Evolutionary conservation across 768 basidiomycete genomes (phyloP).

Genomic region (Lentinula lateritia): DNA sequence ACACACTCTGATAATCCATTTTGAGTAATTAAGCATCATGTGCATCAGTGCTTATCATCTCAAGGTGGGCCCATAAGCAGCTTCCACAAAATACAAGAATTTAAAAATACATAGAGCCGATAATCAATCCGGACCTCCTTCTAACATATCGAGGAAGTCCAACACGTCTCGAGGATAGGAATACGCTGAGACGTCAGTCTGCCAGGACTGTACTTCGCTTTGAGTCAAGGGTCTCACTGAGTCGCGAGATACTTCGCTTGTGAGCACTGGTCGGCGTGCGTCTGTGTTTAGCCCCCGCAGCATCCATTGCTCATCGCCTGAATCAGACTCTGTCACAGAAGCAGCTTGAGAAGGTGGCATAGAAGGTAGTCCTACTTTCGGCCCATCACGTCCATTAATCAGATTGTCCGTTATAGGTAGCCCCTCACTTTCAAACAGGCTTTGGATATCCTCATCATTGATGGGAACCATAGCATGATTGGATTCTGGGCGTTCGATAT

Average conservation of each 20-base stretch:
- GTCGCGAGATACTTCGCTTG: not conserved
- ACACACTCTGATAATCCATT: too few species aligned
- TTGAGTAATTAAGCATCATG: too few species aligned
- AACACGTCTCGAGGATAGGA: not conserved
- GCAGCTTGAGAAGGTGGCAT: conserved; percentile 9
- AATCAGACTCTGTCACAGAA: conserved; percentile 33
- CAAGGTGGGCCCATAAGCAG: too few species aligned
- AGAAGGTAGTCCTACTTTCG: not conserved
- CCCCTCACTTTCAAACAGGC: conserved; percentile 2
- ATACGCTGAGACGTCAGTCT: conserved; percentile 2
- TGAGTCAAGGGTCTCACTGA: not conserved
- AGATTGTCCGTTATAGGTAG: not conserved
- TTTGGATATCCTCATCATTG: conserved; percentile 10
- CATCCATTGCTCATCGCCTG: conserved; percentile 21
- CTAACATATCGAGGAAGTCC: conserved; percentile 3
- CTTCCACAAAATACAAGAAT: too few species aligned
- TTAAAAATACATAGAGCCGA: too few species aligned
- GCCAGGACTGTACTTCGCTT: not conserved
- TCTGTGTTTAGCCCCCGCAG: conserved; percentile 3
- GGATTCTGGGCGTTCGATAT: not conserved
- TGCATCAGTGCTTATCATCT: too few species aligned
- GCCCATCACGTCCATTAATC: not conserved
- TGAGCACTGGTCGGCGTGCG: not conserved
- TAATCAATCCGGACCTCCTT: not conserved
- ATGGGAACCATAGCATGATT: not conserved